phyloP scores from a whole-genome alignment of 169 alveolate genomes.

The Cryptosporidium xiaoi region DNA sequence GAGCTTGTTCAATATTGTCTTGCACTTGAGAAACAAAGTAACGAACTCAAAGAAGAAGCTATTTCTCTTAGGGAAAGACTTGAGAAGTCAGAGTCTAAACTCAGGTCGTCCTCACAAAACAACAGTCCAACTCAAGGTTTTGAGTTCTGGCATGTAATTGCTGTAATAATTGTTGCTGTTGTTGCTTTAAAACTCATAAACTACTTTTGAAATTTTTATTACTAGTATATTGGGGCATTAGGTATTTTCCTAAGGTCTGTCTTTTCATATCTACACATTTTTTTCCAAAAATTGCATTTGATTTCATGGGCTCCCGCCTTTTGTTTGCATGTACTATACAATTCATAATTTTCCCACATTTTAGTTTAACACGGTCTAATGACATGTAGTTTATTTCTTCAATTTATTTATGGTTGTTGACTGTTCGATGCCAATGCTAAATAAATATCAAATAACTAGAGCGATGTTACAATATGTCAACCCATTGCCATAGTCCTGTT shows the following conservation, averaged over 20 bases:
- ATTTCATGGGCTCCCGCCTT: too few species aligned
- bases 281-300: too few species aligned
- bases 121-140: constrained; percentile 49
- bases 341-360: too few species aligned
- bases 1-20: constrained; percentile 87
- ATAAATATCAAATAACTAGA: too few species aligned
- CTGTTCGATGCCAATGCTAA: too few species aligned
- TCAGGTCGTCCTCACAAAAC: constrained; percentile 22
- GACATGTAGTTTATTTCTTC: too few species aligned
- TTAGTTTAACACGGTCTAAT: too few species aligned
- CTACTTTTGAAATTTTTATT: constrained; percentile 40
- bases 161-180: constrained; percentile 65
- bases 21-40: constrained; percentile 85
- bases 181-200: constrained; percentile 69
- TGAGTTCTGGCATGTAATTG: constrained; percentile 69
- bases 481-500: too few species aligned
- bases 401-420: too few species aligned
- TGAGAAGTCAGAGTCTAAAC: constrained; percentile 35
- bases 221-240: constrained; percentile 45
- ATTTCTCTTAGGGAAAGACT: constrained; percentile 39
- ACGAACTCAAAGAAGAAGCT: constrained; percentile 62
- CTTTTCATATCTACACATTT: not conserved
- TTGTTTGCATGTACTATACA: too few species aligned
- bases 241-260: constrained; percentile 40
- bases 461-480: too few species aligned